Conservation (phyloP, 116 monocot genomes). For the Iris pallida region DNA sequence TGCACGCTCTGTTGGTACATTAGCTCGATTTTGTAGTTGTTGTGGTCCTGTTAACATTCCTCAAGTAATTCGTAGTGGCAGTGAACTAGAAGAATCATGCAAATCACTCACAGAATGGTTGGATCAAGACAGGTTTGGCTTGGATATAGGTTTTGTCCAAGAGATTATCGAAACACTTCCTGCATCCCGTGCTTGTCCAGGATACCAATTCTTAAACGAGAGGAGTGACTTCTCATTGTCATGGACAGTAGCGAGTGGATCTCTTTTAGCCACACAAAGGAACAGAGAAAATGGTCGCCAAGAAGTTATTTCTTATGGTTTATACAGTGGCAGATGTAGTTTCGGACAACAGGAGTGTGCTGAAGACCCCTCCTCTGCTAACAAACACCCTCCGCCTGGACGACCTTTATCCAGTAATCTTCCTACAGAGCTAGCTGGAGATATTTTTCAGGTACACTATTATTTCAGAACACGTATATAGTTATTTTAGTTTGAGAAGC, state of each 20-base stretch:
- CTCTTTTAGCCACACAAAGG: constrained; percentile 38
- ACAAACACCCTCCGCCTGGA: constrained; percentile 45
- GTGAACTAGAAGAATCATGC: constrained; percentile 55
- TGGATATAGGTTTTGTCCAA: constrained; percentile 79
- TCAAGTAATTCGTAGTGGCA: constrained; percentile 29
- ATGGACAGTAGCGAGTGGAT: constrained; percentile 69
- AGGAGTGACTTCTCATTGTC: constrained; percentile 42
- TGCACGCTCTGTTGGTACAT: constrained; percentile 16
- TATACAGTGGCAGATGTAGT: constrained; percentile 22
- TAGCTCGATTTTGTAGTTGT: constrained; percentile 56
- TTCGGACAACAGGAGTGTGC: constrained; percentile 12
- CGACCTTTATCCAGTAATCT: constrained; percentile 63
- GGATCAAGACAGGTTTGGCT: constrained; percentile 83
- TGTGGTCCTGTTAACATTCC: constrained; percentile 31
- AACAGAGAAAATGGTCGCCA: constrained; percentile 25
- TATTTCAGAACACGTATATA: not conserved
- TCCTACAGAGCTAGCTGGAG: constrained; percentile 69
- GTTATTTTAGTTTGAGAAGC: not conserved
- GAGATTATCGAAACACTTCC: constrained; percentile 86
- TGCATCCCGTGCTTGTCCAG: constrained; percentile 51
- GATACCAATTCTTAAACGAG: constrained; percentile 53
- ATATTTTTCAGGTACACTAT: constrained; percentile 83
- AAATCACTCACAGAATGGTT: constrained; percentile 61
- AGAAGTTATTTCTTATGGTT: constrained; percentile 27
- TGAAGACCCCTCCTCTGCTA: constrained; percentile 12